Percentiles rank a stretch among this genome's conserved stretches.
phyloP scores from a whole-genome alignment of 768 basidiomycete species.

The Leccinum imitatum region DNA sequence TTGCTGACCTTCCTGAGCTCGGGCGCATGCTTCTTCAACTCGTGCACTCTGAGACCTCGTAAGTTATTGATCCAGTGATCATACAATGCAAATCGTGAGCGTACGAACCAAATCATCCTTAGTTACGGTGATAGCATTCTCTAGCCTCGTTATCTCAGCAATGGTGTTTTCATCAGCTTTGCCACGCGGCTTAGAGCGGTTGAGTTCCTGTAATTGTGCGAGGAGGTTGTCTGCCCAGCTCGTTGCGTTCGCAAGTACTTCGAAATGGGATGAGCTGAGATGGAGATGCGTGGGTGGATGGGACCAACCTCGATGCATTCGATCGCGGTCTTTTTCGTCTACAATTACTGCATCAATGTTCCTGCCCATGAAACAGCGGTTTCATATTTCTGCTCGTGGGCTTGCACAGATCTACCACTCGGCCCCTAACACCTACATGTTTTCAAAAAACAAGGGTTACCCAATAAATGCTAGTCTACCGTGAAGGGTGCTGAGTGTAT shows the following conservation, averaged over 20 bases:
- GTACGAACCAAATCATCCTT: constrained; percentile 78
- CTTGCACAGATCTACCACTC: constrained; percentile 92
- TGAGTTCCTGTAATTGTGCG: constrained; percentile 78
- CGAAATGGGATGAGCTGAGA: constrained; percentile 1
- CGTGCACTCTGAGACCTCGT: constrained; percentile 55
- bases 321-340: constrained; percentile 95
- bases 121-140: constrained; percentile 68
- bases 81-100: background rate
- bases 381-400: constrained; percentile 91
- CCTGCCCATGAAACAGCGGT: constrained; percentile 88
- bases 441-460: background rate
- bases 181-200: constrained; percentile 76
- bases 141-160: constrained; percentile 73
- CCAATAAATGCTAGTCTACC: no score
- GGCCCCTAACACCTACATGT: constrained; percentile 78
- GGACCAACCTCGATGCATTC: constrained; percentile 87
- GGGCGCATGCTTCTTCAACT: constrained; percentile 62
- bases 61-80: background rate
- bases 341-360: constrained; percentile 96
- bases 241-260: constrained; percentile 95
- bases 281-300: background rate
- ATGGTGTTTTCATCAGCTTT: constrained; percentile 81
- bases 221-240: constrained; percentile 81
- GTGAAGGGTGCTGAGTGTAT: background rate
- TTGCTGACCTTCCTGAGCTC: constrained; percentile 65